Conservation (phyloP, 768 basidiomycete genomes). For the Pleurotus cornucopiae region DNA sequence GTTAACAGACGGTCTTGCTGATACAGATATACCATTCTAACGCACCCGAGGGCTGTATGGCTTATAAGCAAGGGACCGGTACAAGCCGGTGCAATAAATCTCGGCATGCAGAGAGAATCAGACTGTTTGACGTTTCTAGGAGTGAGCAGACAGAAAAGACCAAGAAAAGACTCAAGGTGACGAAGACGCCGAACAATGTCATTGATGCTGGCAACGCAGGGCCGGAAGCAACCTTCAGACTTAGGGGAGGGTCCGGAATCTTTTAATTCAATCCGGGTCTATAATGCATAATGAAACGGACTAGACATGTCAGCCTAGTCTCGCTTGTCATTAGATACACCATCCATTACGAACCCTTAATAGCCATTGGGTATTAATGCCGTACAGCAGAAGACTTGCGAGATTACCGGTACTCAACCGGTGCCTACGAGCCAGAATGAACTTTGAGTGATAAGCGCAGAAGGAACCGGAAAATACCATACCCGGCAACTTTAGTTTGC, state of each 20-base stretch:
- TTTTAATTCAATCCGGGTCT: too few species aligned
- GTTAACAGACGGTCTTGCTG: not conserved
- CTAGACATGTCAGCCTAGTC: not conserved
- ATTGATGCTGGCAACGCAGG: too few species aligned
- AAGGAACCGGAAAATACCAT: constrained; percentile 23
- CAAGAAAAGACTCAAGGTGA: too few species aligned
- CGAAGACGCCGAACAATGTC: too few species aligned
- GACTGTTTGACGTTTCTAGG: too few species aligned
- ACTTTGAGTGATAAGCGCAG: constrained; percentile 5
- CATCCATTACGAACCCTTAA: constrained; percentile 74
- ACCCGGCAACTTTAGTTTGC: constrained; percentile 73
- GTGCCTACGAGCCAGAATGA: constrained; percentile 54
- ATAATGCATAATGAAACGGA: too few species aligned
- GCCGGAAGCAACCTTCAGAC: too few species aligned
- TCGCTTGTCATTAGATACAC: constrained; percentile 33
- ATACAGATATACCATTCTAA: not conserved
- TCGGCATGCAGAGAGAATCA: too few species aligned
- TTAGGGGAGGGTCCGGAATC: too few species aligned
- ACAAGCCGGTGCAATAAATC: too few species aligned
- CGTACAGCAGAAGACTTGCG: constrained; percentile 40
- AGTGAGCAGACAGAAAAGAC: too few species aligned
- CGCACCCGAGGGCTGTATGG: too few species aligned
- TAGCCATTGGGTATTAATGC: constrained; percentile 54
- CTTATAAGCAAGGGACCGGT: not conserved
- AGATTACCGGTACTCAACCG: constrained; percentile 35